Evolutionary conservation across 306 rosid species (phyloP), one percentile per base, ranked within the genome.

Genomic region (Quercus robur): DNA sequence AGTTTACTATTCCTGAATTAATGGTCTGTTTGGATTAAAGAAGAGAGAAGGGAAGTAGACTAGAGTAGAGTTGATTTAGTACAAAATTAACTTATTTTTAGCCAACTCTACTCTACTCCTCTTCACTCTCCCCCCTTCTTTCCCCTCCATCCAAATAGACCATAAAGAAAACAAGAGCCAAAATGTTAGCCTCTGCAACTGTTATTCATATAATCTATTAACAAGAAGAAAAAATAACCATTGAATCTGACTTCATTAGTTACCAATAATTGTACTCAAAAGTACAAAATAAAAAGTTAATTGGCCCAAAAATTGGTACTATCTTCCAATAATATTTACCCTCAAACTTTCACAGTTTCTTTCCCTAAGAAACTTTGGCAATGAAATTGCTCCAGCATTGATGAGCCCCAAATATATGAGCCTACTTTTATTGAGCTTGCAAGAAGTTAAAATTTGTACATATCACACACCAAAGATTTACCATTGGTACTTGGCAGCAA

Each of bases 401-500:
- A 23, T n/a, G 23, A 66, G 15, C 51, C 71, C 17, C 23, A 30
- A 28, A 66, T 62, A 19, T 26, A 17, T 14, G 71, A 17, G 49
- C 71, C 70, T 3, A 66, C 21, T 66, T 31, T 21, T 3, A 31
- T 18, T 15, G 23, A 31, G 15, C 49, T 30, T 31, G 71, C 49
- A 35, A 68, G 51, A 35, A 35, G 72, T 35, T 19, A 9, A 2
- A 63, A 28, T 10, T 13, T 63, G n/a, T 3, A 14, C 35, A 15
- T 63, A 14, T 28, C 35, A 63, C 30, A 63, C 30, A 26, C 41
- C 3, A 68, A 14, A 20, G 57, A 14, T 20, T 86, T 92, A 92
- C 90, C 90, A 95, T 80, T 95, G 99, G 84, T 80, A 91, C 84
- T 95, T 95, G 26, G 99, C 99, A 44, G 98, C 93, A 70, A 93